These are phyloP conservation scores for Cephalotrichum gorgonifer DNA, from an alignment of 2,329 filamentous ascomycete genomes.

Conservation along the genomic window DNA sequence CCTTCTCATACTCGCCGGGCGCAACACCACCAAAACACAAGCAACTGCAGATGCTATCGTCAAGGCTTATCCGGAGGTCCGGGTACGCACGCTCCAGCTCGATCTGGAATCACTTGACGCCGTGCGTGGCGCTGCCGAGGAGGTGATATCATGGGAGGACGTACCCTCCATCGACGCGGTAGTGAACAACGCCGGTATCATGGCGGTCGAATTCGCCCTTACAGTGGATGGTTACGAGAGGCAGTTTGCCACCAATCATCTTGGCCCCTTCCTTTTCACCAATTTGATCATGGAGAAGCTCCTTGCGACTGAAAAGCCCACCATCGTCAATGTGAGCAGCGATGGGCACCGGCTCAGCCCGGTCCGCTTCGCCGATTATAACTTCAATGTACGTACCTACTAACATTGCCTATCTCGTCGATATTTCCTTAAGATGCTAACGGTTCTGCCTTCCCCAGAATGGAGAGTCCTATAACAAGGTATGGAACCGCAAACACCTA, in stretches of 20 bases:
- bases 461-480: neutral
- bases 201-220: slow-evolving; percentile 20
- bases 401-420: too few relatives aligned
- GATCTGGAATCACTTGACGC: slow-evolving; percentile 28
- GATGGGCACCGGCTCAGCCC: slow-evolving; percentile 29
- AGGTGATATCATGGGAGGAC: slow-evolving; percentile 22
- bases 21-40: slow-evolving; percentile 26
- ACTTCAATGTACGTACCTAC: slow-evolving; percentile 24
- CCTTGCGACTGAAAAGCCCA: slow-evolving; percentile 13
- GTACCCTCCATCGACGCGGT: slow-evolving; percentile 25
- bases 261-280: slow-evolving; percentile 28
- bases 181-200: slow-evolving; percentile 32
- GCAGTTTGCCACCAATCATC: slow-evolving; percentile 25
- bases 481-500: neutral
- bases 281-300: slow-evolving; percentile 24
- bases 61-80: slow-evolving; percentile 18
- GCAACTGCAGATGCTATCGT: slow-evolving; percentile 24
- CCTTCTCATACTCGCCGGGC: slow-evolving; percentile 33
- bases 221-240: slow-evolving; percentile 27
- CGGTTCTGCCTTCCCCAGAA: neutral
- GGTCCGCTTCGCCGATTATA: slow-evolving; percentile 30
- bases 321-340: slow-evolving; percentile 33
- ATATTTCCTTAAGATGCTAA: neutral
- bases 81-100: slow-evolving; percentile 22
- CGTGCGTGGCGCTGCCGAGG: slow-evolving; percentile 25